Evolutionary conservation across 805 yeast species (phyloP).

Genomic region (Saccharomyces cerevisiae): DNA sequence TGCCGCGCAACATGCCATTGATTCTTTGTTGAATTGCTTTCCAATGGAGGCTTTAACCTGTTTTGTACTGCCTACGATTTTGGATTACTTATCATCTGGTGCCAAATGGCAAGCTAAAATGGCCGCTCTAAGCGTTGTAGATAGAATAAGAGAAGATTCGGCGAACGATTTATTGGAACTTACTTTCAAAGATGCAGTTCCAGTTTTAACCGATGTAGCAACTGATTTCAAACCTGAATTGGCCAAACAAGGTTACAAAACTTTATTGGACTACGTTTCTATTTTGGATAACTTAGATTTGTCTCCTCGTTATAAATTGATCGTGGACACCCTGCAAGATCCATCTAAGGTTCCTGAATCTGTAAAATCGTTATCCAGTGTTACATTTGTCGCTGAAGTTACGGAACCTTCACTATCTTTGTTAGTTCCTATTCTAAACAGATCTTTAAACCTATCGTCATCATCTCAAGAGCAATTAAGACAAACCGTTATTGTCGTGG

Average conservation of each 20-base stretch:
- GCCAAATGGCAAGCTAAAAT: slow-evolving; percentile 92
- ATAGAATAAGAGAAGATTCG: slow-evolving; percentile 65
- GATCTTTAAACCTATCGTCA: slow-evolving; percentile 73
- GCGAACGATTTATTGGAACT: slow-evolving; percentile 81
- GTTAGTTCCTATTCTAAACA: slow-evolving; percentile 84
- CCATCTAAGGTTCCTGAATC: slow-evolving; percentile 85
- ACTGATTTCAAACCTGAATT: slow-evolving; percentile 96
- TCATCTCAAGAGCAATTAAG: slow-evolving; percentile 93
- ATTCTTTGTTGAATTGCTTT: slow-evolving; percentile 57
- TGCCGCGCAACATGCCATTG: slow-evolving; percentile 75
- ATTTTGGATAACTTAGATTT: slow-evolving; percentile 90
- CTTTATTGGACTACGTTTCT: slow-evolving; percentile 62
- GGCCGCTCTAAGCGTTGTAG: slow-evolving; percentile 67
- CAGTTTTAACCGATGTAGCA: slow-evolving; percentile 78
- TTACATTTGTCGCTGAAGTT: slow-evolving; percentile 96
- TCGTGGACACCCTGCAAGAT: slow-evolving; percentile 82
- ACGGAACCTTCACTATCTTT: slow-evolving; percentile 90
- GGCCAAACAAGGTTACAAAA: slow-evolving; percentile 71
- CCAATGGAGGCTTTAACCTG: slow-evolving; percentile 74
- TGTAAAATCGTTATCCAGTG: slow-evolving; percentile 81
- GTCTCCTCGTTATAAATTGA: slow-evolving; percentile 72
- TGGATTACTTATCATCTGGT: slow-evolving; percentile 59
- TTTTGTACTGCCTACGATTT: slow-evolving; percentile 53
- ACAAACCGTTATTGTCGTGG: slow-evolving; percentile 92
- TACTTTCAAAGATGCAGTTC: slow-evolving; percentile 70